These are phyloP conservation scores for Silene coronaria DNA, from an alignment of 179 eudicot genomes.

Conservation along the genomic window DNA sequence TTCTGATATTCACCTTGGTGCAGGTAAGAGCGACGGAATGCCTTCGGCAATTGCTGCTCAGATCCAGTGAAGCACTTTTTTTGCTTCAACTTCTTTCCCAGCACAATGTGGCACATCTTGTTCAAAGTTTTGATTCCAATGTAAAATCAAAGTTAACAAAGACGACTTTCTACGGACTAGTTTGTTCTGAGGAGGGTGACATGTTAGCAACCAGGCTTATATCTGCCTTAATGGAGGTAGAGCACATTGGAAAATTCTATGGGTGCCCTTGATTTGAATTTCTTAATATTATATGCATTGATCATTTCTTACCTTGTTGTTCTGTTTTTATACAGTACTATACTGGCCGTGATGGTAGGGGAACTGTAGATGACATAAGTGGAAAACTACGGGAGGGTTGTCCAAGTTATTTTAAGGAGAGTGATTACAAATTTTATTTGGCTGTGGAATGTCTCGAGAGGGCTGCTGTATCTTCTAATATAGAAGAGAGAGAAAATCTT, in stretches of 20 bases:
- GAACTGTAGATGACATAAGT: slow-evolving; percentile 89
- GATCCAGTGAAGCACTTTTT: slow-evolving; percentile 85
- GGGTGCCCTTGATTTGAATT: slow-evolving; percentile 1
- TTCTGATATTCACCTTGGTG: slow-evolving; percentile 20
- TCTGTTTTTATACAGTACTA: slow-evolving; percentile 60
- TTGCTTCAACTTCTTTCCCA: slow-evolving; percentile 83
- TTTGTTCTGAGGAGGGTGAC: slow-evolving; percentile 96
- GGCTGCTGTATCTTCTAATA: slow-evolving; percentile 73
- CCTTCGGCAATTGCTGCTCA: slow-evolving; percentile 85
- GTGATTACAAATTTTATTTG: slow-evolving; percentile 89
- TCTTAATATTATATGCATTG: neutral
- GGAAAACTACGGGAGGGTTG: slow-evolving; percentile 82
- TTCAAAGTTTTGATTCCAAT: slow-evolving; percentile 67
- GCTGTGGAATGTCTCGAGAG: slow-evolving; percentile 97
- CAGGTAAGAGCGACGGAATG: slow-evolving; percentile 97
- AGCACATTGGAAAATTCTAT: slow-evolving; percentile 1
- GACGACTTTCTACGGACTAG: slow-evolving; percentile 82
- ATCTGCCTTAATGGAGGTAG: slow-evolving; percentile 96
- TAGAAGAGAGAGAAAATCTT: slow-evolving; percentile 68
- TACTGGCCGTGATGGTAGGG: slow-evolving; percentile 96
- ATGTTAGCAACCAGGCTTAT: slow-evolving; percentile 79
- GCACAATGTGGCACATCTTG: slow-evolving; percentile 73
- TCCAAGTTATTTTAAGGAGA: slow-evolving; percentile 91
- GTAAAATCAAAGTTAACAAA: slow-evolving; percentile 49
- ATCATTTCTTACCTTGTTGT: neutral